These are phyloP conservation scores for Penicillium steckii DNA, from an alignment of 495 filamentous ascomycete species.

Conservation along the genomic window DNA sequence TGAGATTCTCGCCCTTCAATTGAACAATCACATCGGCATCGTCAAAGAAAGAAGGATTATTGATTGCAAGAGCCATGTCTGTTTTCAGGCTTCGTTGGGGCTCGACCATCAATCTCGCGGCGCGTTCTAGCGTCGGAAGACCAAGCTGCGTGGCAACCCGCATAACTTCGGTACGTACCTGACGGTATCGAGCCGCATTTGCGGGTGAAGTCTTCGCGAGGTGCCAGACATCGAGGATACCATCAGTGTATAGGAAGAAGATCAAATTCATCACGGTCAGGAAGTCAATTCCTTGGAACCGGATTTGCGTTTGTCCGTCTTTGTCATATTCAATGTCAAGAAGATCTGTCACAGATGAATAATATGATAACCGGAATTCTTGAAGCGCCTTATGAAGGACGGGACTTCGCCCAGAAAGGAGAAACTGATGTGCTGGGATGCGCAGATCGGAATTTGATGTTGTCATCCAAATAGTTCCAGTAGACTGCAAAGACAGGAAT, in stretches of 20 bases:
- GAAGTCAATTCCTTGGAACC: conserved; percentile 67
- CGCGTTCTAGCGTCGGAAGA: conserved; percentile 66
- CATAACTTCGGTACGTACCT: conserved; percentile 81
- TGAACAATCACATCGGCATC: conserved; percentile 75
- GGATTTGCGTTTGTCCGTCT: conserved; percentile 50
- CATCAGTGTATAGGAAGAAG: conserved; percentile 79
- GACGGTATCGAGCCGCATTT: conserved; percentile 67
- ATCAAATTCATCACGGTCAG: conserved; percentile 74
- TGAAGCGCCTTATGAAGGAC: conserved; percentile 63
- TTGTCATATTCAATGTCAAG: conserved; percentile 55
- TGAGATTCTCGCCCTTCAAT: conserved; percentile 63
- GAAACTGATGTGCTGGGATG: conserved; percentile 82
- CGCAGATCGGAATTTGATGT: conserved; percentile 59
- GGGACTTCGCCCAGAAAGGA: conserved; percentile 70
- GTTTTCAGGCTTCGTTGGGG: conserved; percentile 60
- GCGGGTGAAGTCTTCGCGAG: conserved; percentile 58
- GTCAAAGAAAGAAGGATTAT: conserved; percentile 66
- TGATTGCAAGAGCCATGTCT: conserved; percentile 67
- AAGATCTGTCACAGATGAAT: conserved; percentile 53
- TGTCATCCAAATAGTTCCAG: conserved; percentile 49
- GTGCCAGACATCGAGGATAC: conserved; percentile 82
- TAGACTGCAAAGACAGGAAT: conserved; percentile 30
- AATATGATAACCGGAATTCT: conserved; percentile 44
- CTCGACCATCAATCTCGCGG: conserved; percentile 68
- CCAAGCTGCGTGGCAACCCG: conserved; percentile 66